Evolutionary conservation across 257 asterid species (phyloP).

Genomic region (Buddleja alternifolia): DNA sequence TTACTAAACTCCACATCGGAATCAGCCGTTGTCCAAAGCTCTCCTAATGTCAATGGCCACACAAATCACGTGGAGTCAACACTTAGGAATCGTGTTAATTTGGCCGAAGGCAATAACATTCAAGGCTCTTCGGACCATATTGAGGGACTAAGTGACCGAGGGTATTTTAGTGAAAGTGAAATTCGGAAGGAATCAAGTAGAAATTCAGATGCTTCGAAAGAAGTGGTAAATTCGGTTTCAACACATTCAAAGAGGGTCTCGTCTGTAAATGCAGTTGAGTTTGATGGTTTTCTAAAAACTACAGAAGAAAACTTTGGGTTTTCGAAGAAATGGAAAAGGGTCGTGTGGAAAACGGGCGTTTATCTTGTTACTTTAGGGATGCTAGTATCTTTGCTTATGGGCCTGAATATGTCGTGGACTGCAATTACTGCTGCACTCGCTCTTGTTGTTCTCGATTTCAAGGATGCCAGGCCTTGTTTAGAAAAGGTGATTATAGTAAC

Average conservation of each 20-base stretch:
- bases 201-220: slow-evolving; percentile 37
- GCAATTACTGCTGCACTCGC: slow-evolving; percentile 93
- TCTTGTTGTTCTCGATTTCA: slow-evolving; percentile 84
- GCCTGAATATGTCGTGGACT: slow-evolving; percentile 93
- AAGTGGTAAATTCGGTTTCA: slow-evolving; percentile 25
- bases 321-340: slow-evolving; percentile 53
- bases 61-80: slow-evolving; percentile 35
- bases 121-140: slow-evolving; percentile 17
- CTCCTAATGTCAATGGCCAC: slow-evolving; percentile 28
- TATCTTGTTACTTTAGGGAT: slow-evolving; percentile 83
- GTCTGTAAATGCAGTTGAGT: slow-evolving; percentile 22
- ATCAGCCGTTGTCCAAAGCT: slow-evolving; percentile 16
- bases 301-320: slow-evolving; percentile 38
- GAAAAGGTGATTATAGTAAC: slow-evolving; percentile 59
- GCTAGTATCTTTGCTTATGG: slow-evolving; percentile 66
- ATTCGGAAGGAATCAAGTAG: slow-evolving; percentile 32
- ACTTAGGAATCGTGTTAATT: slow-evolving; percentile 43
- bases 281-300: slow-evolving; percentile 17
- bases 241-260: slow-evolving; percentile 27
- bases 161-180: slow-evolving; percentile 40
- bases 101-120: slow-evolving; percentile 24
- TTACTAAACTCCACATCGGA: slow-evolving; percentile 30
- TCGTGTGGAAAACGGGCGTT: slow-evolving; percentile 68
- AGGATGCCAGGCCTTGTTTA: slow-evolving; percentile 76
- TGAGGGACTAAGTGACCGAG: slow-evolving; percentile 17